Base-by-base conservation (phyloP, 179 eudicot genomes). In the Beta macrorhiza region DNA sequence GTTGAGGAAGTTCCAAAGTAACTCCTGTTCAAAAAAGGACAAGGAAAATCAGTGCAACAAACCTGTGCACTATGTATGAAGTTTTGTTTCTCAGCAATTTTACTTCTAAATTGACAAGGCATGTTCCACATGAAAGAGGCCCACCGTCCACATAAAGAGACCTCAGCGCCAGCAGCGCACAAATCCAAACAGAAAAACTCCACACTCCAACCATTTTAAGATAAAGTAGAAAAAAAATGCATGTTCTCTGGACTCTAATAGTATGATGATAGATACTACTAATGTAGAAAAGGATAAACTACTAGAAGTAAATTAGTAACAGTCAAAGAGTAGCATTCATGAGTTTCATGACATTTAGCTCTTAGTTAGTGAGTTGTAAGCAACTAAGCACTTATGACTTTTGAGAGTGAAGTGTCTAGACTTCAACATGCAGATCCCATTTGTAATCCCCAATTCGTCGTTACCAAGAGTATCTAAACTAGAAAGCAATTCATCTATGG, bases 1-100 rank as follows among this genome's bases (percentile, higher is more conserved):
- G 59, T 17, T 74, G 7, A 74, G 75, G 42, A 25, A 25, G 77
- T 72, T 72, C 42, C 75, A 74, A 74, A 37, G 72, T 67, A 16
- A 11, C 52, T 68, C 73, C 52, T 44, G 22, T 44, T 68, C 20
- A 13, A 5, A 37, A 15, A 16, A 44, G 7, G 7, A 11, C 67
- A 63, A 25, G 67, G 37, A 67, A 67, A 74, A 73, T 47, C 44
- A 72, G 32, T 72, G 37, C 56, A 72, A 12, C 72, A 67, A 7
- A 67, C 7, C n/a, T 67, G 37, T 12, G 69, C 42, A 65, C 15
- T 37, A 49, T 49, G 53, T 9, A 49, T 49, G 7, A 49, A 5
- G 10, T 65, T 65, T 7, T 65, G 69, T 65, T 29, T 22, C 32
- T 61, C 45, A 65, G 17, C 69, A 25, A 42, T 65, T 65, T 65